Evolutionary conservation across 2,329 filamentous ascomycete species (phyloP), one percentile per base, ranked within the genome.

Genomic region (Talaromyces albobiverticillius): DNA sequence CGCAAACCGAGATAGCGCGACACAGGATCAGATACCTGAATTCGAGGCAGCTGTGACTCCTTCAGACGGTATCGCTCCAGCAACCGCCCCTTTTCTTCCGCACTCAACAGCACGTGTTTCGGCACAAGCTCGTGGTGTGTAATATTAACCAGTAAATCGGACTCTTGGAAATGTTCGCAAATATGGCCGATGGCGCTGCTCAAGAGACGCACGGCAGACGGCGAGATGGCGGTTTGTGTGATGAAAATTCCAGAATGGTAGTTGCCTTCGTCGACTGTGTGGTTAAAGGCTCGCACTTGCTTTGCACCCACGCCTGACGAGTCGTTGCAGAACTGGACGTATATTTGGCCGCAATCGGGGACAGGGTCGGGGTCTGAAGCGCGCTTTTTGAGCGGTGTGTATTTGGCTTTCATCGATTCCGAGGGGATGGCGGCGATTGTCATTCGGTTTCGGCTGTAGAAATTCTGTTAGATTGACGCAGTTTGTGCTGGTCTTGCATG

Each of bases 51-150:
- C 78, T 99, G 94, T 9, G 90, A 96, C 81, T 99, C 94, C 84
- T 96, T 97, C 72, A 99, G 76, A 46, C 94, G 85, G 76, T 99
- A 99, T 59, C 94, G 82, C 75, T 91, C 85, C 57, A 99, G 80
- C 66, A 99, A 77, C 34, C 88, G 87, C 45, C 77, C 76, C 82
- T 96, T 96, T 79, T 99, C 94, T 65, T 95, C 90, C 43, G 85
- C 82, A 65, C 90, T 95, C 54, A 99, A 83, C 57, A 97, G 76
- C 34, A 97, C 86, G 70, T 99, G 94, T 70, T 89, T 91, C 42
- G 94, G 94, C 26, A 99, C 94, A 53, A 99, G 82, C 75, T 97
- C 93, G 77, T 99, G 94, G 72, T 92, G 89, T 56, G 93, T 97
- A 73, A 99, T 97, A 76, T 99, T 99, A 74, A 99, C 92, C 57